phyloP scores from a whole-genome alignment of 2,329 filamentous ascomycete genomes.

The Monilinia polystroma region DNA sequence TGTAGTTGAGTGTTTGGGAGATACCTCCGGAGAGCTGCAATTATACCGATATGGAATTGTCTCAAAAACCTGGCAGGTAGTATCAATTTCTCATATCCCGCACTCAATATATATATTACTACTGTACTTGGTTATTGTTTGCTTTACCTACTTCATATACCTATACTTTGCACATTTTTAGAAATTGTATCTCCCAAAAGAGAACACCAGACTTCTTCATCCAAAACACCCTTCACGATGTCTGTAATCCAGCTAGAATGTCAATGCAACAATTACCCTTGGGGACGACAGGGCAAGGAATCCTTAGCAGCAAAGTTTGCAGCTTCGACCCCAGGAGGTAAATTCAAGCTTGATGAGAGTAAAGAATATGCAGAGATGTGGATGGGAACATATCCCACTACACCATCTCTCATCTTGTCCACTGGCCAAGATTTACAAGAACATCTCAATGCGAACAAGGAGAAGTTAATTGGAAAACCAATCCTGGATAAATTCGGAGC shows the following conservation, averaged over 20 bases:
- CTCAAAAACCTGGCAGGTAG: conserved; percentile 7
- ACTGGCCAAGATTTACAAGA: conserved; percentile 64
- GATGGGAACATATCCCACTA: conserved; percentile 67
- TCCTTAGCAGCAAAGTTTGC: conserved; percentile 67
- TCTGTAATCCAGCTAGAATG: conserved; percentile 54
- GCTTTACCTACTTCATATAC: neutral
- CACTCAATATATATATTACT: neutral
- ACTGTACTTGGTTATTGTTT: neutral
- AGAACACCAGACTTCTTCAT: too few species aligned
- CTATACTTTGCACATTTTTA: neutral
- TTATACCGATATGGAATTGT: neutral
- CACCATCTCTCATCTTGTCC: conserved; percentile 62
- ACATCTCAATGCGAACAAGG: conserved; percentile 60
- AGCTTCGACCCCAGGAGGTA: conserved; percentile 60
- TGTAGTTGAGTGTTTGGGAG: conserved; percentile 11
- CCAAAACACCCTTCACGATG: conserved; percentile 11
- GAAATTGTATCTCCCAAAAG: neutral
- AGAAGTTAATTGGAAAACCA: conserved; percentile 61
- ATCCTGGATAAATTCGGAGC: conserved; percentile 60
- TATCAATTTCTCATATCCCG: conserved; percentile 4
- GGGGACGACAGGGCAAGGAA: conserved; percentile 66
- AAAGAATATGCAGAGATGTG: conserved; percentile 58
- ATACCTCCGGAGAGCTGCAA: neutral
- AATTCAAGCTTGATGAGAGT: conserved; percentile 63
- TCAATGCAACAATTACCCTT: conserved; percentile 51